Conservation (phyloP, 495 filamentous ascomycete species). For the Podospora conica region DNA sequence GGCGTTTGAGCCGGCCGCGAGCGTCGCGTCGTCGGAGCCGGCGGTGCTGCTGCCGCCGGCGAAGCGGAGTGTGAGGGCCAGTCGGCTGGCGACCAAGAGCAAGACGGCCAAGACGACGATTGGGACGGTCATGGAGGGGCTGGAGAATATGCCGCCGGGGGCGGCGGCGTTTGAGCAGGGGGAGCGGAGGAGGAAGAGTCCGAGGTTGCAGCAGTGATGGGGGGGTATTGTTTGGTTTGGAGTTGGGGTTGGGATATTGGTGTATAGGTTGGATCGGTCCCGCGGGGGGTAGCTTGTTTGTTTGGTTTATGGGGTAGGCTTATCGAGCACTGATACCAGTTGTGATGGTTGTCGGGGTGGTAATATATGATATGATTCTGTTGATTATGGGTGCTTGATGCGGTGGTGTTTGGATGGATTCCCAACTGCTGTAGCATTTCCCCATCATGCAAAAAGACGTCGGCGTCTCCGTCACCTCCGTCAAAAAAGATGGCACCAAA, state of each 20-base stretch:
- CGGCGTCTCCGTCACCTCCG: no score
- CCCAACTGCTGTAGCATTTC: neutral
- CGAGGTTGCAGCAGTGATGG: constrained; percentile 29
- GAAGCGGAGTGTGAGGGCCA: constrained; percentile 48
- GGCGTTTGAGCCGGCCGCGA: constrained; percentile 29
- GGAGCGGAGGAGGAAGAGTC: constrained; percentile 47
- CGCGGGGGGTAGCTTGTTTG: neutral
- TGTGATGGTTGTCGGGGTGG: neutral
- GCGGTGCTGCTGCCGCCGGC: constrained; percentile 44
- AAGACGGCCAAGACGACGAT: constrained; percentile 32
- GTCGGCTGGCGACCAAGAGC: constrained; percentile 39
- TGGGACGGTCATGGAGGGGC: constrained; percentile 40
- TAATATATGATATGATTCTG: neutral
- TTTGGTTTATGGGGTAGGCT: neutral
- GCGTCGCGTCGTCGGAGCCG: constrained; percentile 21
- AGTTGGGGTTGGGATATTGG: neutral
- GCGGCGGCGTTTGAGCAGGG: constrained; percentile 33
- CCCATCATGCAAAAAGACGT: no score
- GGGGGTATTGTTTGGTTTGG: neutral
- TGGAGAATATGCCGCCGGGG: constrained; percentile 52
- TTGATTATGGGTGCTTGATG: neutral
- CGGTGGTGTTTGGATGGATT: neutral
- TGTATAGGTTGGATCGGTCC: neutral
- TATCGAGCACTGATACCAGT: neutral
- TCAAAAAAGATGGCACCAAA: no score